phyloP scores from a whole-genome alignment of 176 grass and related monocot genomes.

The Aechmea fasciata region DNA sequence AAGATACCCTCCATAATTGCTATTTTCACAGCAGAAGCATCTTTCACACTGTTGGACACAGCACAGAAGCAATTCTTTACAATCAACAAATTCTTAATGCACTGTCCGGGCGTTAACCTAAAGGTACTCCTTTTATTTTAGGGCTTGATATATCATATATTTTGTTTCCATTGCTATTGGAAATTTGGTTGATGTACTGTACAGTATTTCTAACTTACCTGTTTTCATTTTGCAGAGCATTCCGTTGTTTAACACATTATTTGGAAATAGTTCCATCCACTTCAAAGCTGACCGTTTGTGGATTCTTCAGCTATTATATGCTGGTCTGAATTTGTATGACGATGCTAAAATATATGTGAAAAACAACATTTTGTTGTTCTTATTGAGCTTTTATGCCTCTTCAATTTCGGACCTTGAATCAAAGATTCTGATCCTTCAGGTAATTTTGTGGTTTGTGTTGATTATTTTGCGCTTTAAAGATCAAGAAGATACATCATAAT shows the following conservation, averaged over 20 bases:
- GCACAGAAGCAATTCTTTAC: conserved; percentile 61
- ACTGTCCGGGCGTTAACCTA: conserved; percentile 45
- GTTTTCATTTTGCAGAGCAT: conserved; percentile 35
- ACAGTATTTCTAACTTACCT: too few species aligned
- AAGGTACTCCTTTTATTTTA: conserved; percentile 37
- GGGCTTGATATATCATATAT: background rate
- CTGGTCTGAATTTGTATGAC: conserved; percentile 66
- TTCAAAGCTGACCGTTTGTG: conserved; percentile 72
- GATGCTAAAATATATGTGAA: conserved; percentile 81
- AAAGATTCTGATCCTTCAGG: conserved; percentile 57
- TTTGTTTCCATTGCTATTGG: background rate
- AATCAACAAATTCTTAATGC: conserved; percentile 77
- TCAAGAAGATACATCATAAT: background rate
- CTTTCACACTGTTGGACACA: conserved; percentile 56
- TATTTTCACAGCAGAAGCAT: conserved; percentile 88
- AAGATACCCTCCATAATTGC: conserved; percentile 72
- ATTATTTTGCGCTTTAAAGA: background rate
- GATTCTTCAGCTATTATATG: conserved; percentile 86
- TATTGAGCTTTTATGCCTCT: conserved; percentile 62
- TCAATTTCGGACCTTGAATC: conserved; percentile 64
- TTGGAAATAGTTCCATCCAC: conserved; percentile 58
- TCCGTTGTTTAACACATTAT: conserved; percentile 78
- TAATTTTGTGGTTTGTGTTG: conserved; percentile 19
- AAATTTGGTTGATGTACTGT: background rate
- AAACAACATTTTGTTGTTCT: conserved; percentile 45